Evolutionary conservation across 2,329 filamentous ascomycete genomes (phyloP).

Genomic region (Fusarium verticillioides): DNA sequence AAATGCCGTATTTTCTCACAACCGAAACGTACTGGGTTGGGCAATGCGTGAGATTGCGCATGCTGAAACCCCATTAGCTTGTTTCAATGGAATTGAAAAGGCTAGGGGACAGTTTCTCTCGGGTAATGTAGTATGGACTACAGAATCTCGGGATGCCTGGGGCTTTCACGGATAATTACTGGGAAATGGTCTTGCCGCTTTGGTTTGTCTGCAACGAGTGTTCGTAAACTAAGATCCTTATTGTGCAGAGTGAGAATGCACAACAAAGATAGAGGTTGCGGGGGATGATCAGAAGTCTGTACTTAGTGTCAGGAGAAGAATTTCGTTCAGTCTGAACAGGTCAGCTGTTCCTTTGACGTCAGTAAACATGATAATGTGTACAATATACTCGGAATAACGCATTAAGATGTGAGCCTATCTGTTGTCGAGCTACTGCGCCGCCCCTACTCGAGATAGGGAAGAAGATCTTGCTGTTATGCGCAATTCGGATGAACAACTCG

Average conservation of each 20-base stretch:
- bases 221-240: accelerated
- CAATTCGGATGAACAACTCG: accelerated
- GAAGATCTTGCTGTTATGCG: accelerated
- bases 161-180: background rate
- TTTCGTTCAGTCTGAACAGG: accelerated
- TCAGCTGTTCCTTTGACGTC: accelerated
- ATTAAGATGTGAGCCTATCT: too few relatives aligned
- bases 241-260: background rate
- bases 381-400: too few relatives aligned
- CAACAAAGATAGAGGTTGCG: accelerated
- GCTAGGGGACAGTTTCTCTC: background rate
- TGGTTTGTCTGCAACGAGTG: background rate
- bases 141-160: accelerated
- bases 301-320: too few relatives aligned
- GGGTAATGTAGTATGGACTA: background rate
- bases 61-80: accelerated
- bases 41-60: too few relatives aligned
- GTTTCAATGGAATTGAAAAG: background rate
- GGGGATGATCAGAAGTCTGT: accelerated
- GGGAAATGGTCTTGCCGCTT: accelerated
- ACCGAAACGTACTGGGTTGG: too few relatives aligned
- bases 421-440: accelerated
- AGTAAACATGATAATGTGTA: too few relatives aligned
- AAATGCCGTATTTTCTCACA: too few relatives aligned
- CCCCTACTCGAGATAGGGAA: accelerated